Percentiles rank a stretch among this genome's conserved stretches.
These are phyloP conservation scores for Botryosphaeria dothidea DNA, from an alignment of 2,329 filamentous ascomycete genomes.

Conservation along the genomic window DNA sequence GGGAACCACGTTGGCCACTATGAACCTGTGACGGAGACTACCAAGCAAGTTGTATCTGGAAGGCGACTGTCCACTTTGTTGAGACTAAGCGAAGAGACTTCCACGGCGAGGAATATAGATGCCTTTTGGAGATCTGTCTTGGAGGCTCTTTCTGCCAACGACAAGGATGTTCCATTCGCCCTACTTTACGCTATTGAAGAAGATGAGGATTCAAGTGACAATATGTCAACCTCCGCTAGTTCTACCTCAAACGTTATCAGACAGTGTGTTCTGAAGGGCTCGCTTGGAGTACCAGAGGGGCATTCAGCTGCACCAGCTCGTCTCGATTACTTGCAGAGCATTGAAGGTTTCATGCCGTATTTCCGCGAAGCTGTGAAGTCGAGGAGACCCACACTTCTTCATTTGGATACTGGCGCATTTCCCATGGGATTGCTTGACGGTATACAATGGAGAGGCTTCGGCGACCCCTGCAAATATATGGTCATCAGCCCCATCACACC, in stretches of 20 bases:
- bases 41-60: constrained; percentile 58
- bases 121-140: constrained; percentile 70
- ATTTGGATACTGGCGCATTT: constrained; percentile 31
- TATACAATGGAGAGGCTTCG: constrained; percentile 37
- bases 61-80: constrained; percentile 6
- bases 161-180: constrained; percentile 70
- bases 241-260: neutral
- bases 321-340: constrained; percentile 25
- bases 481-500: constrained; percentile 40
- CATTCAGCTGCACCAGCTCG: constrained; percentile 27
- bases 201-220: constrained; percentile 62
- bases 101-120: constrained; percentile 66
- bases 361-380: constrained; percentile 34
- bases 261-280: constrained; percentile 29
- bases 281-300: constrained; percentile 22
- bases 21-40: constrained; percentile 77
- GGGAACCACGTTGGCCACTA: constrained; percentile 72
- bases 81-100: constrained; percentile 48
- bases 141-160: constrained; percentile 68
- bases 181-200: constrained; percentile 71
- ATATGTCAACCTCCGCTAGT: constrained; percentile 50
- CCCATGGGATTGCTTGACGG: constrained; percentile 28
- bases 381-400: constrained; percentile 31
- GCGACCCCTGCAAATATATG: constrained; percentile 34
- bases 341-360: constrained; percentile 27